Base-by-base conservation (phyloP, 1,284 basidiomycete genomes). In the Wallemia mellicola region DNA sequence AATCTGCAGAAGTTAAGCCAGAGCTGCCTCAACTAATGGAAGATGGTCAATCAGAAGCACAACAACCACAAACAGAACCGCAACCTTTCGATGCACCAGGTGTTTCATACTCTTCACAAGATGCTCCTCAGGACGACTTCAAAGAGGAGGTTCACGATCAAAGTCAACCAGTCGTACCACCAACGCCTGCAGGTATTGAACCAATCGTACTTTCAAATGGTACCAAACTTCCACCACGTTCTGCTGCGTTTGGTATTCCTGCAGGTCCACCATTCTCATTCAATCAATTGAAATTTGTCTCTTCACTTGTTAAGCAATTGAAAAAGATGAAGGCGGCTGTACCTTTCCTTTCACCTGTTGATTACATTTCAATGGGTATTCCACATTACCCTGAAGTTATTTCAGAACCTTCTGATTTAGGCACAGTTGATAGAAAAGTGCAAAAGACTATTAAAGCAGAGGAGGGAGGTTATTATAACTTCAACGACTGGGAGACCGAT, bases 401-500 rank as follows among this genome's bases (percentile, higher is more conserved):
- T 72, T 83, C 81, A 66, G 78, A 77, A 28, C 94, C 94, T 0
- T 95, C 95, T 86, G 94, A 98, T 69, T 77, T 99, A 58, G 77
- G 79, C n/a, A 94, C 91, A 24, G 79, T 96, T 63, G 92, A 96
- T 71, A 79, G 79, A 65, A 94, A 95, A 71, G 75, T 95, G 69
- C 79, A 79, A 28, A 65, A 64, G 58, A 69, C 62, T 24, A 62
- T 60, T 22, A 56, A 70, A 55, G 69, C 69, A 62, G 70, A 70
- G 63, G 83, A 83, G 64, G 83, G 83, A 19, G 81, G 79, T 17
- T 92, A 91, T 67, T 64, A 69, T 58, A 78, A 68, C 61, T 79
- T 80, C 1, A 81, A 86, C 58, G 82, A 89, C 64, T 86, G 94
- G 66, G 74, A 82, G 30, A 70, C 73, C 24, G 91, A 95, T 68